Base-by-base conservation (phyloP, 2,329 filamentous ascomycete species). In the Epichloe brachyelytri region DNA sequence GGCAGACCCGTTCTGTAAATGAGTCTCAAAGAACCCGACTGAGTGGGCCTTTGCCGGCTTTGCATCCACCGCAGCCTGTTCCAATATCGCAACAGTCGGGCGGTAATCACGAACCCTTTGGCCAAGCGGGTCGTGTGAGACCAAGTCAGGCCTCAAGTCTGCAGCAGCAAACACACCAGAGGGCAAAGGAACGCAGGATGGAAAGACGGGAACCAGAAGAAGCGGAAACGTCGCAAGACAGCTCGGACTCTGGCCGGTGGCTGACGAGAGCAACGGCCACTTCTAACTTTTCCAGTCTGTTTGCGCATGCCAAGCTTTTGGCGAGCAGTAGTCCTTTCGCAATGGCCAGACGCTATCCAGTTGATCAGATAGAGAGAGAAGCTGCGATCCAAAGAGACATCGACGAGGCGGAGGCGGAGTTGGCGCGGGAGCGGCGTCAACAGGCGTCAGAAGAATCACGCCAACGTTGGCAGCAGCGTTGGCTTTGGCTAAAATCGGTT, bases 311-410 rank as follows among this genome's bases (percentile, higher is more conserved):
- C 33, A 54, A 54, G 43, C 43, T 34, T 36, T 19, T 54, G 15
- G 47, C 51, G 6, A 53, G 46, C 11, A 56, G 52, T 26, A 55
- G 51, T 33, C 54, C 55, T 41, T 53, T 52, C n/a, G 30, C 41
- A 7, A 46, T 44, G 14, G 39, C 14, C 12, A 52, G 46, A 11
- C 46, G 45, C 41, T 54, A 54, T 45, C 50, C 50, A 20, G 37
- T n/a, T 15, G 47, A 52, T 30, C 54, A 56, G 40, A 57, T 53
- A 43, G 60, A 61, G 48, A 51, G 55, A 30, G 58, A 60, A 15
- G 58, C 58, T 26, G 59, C 54, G 4, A 54, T 61, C 19, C 58
- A 60, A 43, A 50, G 53, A 36, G 55, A 57, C 11, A 60, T 61
- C 12, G 53, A 53, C 44, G 55, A 51, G 11, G 51, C 53, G 2